Percentiles rank a stretch among this genome's conserved stretches.
These are phyloP conservation scores for Aspergillus panamensis DNA, from an alignment of 495 filamentous ascomycete species.

Conservation along the genomic window DNA sequence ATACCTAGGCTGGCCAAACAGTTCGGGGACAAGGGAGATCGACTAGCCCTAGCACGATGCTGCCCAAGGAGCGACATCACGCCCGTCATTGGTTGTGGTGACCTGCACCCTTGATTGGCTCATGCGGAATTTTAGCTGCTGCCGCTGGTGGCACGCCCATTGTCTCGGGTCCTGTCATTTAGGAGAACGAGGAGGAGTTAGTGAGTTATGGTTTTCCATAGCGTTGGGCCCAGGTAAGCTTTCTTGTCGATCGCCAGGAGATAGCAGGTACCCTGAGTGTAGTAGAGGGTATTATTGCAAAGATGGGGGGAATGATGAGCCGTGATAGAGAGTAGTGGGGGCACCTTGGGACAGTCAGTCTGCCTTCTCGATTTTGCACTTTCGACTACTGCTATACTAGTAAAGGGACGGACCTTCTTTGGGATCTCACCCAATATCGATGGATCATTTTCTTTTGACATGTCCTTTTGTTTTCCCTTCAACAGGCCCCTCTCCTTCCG, in stretches of 20 bases:
- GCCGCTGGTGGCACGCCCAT: constrained; percentile 24
- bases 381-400: too few relatives aligned
- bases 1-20: constrained; percentile 13
- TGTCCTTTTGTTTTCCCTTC: constrained; percentile 6
- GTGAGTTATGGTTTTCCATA: constrained; percentile 10
- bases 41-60: constrained; percentile 16
- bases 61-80: constrained; percentile 20
- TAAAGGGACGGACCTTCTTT: neutral
- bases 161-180: constrained; percentile 31
- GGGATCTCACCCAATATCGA: neutral
- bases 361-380: neutral
- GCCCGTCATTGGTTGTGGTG: constrained; percentile 6
- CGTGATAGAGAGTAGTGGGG: neutral
- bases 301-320: neutral
- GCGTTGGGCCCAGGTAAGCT: constrained; percentile 18
- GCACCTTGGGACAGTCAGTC: neutral
- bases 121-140: constrained; percentile 19
- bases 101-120: neutral
- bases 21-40: constrained; percentile 24
- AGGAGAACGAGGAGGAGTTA: constrained; percentile 14
- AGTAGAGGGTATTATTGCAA: neutral
- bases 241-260: constrained; percentile 18
- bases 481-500: constrained; percentile 1
- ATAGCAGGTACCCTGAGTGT: neutral
- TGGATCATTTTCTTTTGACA: neutral